phyloP scores from a whole-genome alignment of 2,329 filamentous ascomycete species.

The Colletotrichum chlorophyti region DNA sequence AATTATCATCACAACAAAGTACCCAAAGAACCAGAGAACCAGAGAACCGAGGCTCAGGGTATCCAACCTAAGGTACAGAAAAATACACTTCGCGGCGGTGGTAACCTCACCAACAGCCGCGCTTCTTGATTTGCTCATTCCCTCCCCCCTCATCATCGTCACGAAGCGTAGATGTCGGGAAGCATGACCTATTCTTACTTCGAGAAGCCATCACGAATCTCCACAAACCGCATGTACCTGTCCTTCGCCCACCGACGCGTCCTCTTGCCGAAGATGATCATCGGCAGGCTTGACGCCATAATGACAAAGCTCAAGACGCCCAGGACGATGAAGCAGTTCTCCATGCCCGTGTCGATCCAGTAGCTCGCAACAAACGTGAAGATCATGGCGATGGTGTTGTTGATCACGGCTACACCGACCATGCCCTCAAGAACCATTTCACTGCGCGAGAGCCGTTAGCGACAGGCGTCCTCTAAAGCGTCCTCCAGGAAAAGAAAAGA shows the following conservation, averaged over 20 bases:
- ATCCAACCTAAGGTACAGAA: too few relatives aligned
- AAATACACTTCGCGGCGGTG: too few relatives aligned
- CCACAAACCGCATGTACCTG: constrained; percentile 53
- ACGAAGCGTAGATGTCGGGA: too few relatives aligned
- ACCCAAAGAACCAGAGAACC: too few relatives aligned
- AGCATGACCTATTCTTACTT: constrained; percentile 3
- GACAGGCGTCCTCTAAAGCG: too few relatives aligned
- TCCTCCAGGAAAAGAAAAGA: too few relatives aligned
- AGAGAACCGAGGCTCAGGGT: too few relatives aligned
- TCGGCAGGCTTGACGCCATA: constrained; percentile 57
- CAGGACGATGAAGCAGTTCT: constrained; percentile 58
- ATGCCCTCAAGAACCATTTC: constrained; percentile 65
- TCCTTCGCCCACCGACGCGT: constrained; percentile 54
- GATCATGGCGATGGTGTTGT: constrained; percentile 60
- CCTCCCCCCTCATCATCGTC: not conserved
- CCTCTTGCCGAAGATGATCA: constrained; percentile 61
- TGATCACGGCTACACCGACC: constrained; percentile 64
- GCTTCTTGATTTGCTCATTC: too few relatives aligned
- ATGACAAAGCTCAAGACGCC: constrained; percentile 58
- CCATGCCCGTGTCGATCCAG: constrained; percentile 55
- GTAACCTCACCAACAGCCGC: too few relatives aligned
- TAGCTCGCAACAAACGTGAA: constrained; percentile 58
- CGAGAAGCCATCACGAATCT: constrained; percentile 49
- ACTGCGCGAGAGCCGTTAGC: not conserved
- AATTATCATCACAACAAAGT: too few relatives aligned